phyloP scores from a whole-genome alignment of 768 basidiomycete genomes.

The Suillus discolor region DNA sequence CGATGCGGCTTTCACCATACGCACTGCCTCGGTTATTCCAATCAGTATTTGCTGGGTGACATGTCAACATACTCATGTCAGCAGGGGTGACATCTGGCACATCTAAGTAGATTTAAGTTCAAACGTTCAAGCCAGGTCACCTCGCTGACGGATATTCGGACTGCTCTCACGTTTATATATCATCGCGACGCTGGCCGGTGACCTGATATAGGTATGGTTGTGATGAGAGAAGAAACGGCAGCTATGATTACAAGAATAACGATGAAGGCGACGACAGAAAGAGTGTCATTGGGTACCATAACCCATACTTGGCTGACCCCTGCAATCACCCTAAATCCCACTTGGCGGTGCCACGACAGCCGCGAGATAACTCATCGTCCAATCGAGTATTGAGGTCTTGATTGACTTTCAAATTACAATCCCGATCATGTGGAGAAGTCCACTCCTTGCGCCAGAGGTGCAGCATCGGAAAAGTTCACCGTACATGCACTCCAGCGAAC shows the following conservation, averaged over 20 bases:
- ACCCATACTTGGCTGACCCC: constrained; percentile 14
- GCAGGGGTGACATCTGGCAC: constrained; percentile 33
- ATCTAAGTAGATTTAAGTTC: constrained; percentile 8
- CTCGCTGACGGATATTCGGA: constrained; percentile 18
- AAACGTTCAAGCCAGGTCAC: constrained; percentile 9
- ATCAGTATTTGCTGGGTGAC: constrained; percentile 34
- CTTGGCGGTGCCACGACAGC: constrained; percentile 4
- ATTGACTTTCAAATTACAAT: constrained; percentile 7
- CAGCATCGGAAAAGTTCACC: constrained; percentile 88
- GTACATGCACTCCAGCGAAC: constrained; percentile 93
- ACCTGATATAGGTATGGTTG: constrained; percentile 16
- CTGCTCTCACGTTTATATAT: constrained; percentile 38
- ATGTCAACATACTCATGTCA: constrained; percentile 38
- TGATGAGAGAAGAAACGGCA: constrained; percentile 16
- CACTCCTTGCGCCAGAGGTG: constrained; percentile 93
- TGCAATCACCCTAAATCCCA: constrained; percentile 16
- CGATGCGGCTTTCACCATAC: constrained; percentile 37
- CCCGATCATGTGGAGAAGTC: constrained; percentile 58
- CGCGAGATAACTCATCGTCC: constrained; percentile 5
- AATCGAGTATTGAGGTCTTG: constrained; percentile 3
- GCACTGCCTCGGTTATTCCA: constrained; percentile 30
- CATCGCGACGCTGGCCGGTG: constrained; percentile 37
- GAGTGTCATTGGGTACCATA: constrained; percentile 12
- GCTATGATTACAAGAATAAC: constrained; percentile 13
- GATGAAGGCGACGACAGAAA: constrained; percentile 8